These are phyloP conservation scores for Alternaria novae-zelandiae DNA, from an alignment of 2,329 filamentous ascomycete species.

Conservation along the genomic window DNA sequence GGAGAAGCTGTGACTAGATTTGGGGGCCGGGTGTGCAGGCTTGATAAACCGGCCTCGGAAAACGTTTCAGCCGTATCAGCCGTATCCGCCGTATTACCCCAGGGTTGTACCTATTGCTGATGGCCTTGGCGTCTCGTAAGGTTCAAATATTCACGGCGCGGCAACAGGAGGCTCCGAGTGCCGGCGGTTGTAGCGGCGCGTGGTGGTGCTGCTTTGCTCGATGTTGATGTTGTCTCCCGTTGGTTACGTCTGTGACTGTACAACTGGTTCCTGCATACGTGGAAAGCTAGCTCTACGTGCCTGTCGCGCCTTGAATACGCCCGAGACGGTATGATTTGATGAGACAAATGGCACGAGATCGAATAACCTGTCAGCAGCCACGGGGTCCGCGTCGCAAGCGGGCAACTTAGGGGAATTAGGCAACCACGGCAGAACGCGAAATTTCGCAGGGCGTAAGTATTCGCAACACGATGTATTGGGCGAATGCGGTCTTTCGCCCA, in stretches of 20 bases:
- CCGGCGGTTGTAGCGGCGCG: constrained; percentile 36
- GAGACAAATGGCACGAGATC: background rate
- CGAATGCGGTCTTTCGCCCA: background rate
- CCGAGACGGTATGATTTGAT: background rate
- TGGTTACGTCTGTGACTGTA: background rate
- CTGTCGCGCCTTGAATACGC: background rate
- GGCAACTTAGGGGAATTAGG: background rate
- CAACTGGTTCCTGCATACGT: background rate
- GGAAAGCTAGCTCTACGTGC: background rate
- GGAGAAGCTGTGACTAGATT: background rate
- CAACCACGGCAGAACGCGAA: background rate
- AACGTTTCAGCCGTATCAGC: background rate
- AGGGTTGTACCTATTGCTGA: background rate
- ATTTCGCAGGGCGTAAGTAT: background rate
- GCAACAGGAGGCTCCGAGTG: constrained; percentile 44
- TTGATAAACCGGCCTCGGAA: background rate
- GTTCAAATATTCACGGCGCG: background rate
- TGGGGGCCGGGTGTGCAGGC: background rate
- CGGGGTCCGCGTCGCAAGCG: background rate
- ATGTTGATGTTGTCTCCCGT: constrained; percentile 22
- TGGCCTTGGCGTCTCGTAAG: background rate
- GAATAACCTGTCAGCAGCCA: background rate
- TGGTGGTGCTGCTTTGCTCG: constrained; percentile 17
- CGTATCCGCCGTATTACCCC: background rate
- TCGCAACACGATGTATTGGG: background rate